Conservation (phyloP, 176 grass and related monocot species). For the Oryza glumipatula region DNA sequence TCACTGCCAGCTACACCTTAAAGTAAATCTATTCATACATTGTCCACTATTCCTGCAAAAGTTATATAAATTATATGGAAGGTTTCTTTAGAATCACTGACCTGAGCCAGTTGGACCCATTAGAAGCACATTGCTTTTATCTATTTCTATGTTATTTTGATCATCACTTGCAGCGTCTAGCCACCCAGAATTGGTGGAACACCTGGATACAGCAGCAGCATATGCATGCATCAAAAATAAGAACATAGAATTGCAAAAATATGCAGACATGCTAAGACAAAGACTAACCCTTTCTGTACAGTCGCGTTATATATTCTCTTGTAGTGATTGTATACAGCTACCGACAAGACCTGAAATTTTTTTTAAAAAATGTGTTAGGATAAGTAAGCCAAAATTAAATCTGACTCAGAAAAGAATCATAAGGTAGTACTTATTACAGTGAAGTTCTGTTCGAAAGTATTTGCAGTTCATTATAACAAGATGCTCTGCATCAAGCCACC, state of each 20-base stretch:
- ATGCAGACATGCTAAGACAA: conserved; percentile 26
- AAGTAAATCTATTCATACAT: conserved; percentile 32
- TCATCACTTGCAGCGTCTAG: conserved; percentile 54
- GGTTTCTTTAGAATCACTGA: conserved; percentile 25
- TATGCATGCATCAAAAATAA: conserved; percentile 27
- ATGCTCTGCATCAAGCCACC: neutral
- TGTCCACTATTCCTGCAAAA: conserved; percentile 14
- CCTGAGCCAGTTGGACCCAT: conserved; percentile 98
- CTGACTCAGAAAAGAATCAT: conserved; percentile 11
- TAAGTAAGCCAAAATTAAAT: conserved; percentile 19
- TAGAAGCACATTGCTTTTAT: conserved; percentile 98
- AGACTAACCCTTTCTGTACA: conserved; percentile 92
- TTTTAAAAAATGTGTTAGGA: conserved; percentile 3
- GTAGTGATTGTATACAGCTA: conserved; percentile 98
- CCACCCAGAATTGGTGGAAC: conserved; percentile 48
- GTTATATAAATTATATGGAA: conserved; percentile 13
- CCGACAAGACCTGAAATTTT: conserved; percentile 82
- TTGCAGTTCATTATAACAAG: neutral
- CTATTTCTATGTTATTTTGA: conserved; percentile 89
- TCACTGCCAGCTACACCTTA: conserved; percentile 33
- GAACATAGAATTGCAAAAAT: conserved; percentile 16
- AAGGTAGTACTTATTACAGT: neutral
- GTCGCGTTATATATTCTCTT: conserved; percentile 93
- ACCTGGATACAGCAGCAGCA: conserved; percentile 57
- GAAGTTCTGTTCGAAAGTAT: neutral